These are phyloP conservation scores for Aspergillus ochraceus DNA, from an alignment of 2,329 filamentous ascomycete species.

Conservation along the genomic window DNA sequence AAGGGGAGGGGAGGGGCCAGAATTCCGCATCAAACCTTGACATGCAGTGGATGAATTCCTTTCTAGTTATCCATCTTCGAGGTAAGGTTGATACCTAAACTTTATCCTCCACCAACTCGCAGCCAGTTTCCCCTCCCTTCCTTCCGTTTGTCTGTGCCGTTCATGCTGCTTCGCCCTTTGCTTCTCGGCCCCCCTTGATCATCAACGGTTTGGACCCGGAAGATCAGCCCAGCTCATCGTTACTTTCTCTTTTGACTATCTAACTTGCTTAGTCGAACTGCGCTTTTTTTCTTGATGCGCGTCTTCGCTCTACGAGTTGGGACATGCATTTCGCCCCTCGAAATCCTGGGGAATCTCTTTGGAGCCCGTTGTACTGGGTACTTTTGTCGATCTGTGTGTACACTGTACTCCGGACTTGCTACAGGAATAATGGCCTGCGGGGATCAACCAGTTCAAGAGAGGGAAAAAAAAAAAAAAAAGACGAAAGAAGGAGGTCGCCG, in stretches of 20 bases:
- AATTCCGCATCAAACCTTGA: constrained; percentile 2
- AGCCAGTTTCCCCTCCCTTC: not conserved
- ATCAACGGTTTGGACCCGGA: not conserved
- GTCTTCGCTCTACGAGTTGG: not conserved
- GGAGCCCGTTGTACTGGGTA: not conserved
- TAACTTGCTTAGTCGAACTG: not conserved
- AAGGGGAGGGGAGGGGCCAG: not conserved
- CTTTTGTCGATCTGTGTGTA: not conserved
- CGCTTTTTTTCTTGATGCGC: not conserved
- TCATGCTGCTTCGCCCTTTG: not conserved
- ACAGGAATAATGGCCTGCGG: not conserved
- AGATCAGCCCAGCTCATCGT: not conserved
- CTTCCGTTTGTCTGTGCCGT: not conserved
- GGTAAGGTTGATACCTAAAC: not conserved
- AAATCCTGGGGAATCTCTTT: not conserved
- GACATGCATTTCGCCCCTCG: too few species aligned
- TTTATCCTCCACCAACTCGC: not conserved
- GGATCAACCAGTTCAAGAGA: not conserved
- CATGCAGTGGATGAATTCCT: not conserved
- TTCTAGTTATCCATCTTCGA: not conserved
- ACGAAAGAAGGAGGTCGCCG: not conserved
- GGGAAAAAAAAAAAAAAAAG: not conserved
- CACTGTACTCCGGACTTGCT: not conserved
- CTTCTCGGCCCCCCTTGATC: not conserved
- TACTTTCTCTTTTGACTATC: not conserved